Base-by-base conservation (phyloP, 1,284 basidiomycete species). In the Sparassis latifolia region DNA sequence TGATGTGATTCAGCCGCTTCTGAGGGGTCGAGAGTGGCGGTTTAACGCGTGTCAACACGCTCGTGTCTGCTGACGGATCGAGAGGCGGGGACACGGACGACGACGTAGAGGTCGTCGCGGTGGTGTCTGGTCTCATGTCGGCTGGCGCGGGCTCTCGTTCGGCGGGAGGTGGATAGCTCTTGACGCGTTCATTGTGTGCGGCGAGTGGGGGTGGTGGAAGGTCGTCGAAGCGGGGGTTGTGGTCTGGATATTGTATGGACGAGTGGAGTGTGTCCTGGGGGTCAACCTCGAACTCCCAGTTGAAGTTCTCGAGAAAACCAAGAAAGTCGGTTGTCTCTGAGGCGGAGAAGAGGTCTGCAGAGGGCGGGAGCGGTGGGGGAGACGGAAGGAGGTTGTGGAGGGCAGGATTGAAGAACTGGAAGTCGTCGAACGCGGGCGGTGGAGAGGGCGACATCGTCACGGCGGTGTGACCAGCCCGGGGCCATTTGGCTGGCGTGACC, bases 1-100 rank as follows among this genome's bases (percentile, higher is more conserved):
- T 85, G 72, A 94, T 94, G 70, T 94, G 91, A 66, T 94, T 94
- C n/a, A 92, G 80, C 31, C 92, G 82, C 66, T 94, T 94, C 65
- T 94, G 91, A 0, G 89, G 89, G 6, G 83, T 85, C 6, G 89
- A 87, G 28, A 94, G 75, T 6, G 91, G 74, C 0, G 81, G 73
- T 56, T 84, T 84, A 38, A 61, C 47, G 30, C 62, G 54, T 31
- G 35, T 52, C 27, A 42, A 51, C 40, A 47, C 20, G n/a, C 58
- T 42, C 43, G 58, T 53, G 7, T 62, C 53, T 20, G 63, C 51
- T 3, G 54, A 50, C 30, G 27, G 37, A 12, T 12, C 10, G 30
- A 33, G 49, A 40, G 45, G 49, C n/a, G 54, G 46, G 4, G 52
- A 44, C 29, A 51, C 35, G 29, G 51, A 49, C 5, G 47, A 27